A percentile compares a stretch with the other conserved stretches of the same genome.
Conservation (phyloP, 371 early-diverging fungal genomes). For the Mortierella sp. region DNA sequence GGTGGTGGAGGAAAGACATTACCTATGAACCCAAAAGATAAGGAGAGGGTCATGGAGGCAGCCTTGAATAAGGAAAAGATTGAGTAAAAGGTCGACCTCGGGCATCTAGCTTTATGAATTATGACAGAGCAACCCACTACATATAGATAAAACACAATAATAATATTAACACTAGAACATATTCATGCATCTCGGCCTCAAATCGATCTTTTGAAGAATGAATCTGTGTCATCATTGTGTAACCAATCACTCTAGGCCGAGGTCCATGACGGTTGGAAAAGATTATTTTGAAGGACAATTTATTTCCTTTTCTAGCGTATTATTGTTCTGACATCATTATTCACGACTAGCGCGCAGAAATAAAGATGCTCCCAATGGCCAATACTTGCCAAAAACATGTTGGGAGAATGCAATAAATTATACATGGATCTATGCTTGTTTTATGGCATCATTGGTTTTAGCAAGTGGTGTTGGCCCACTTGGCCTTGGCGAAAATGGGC, state of each 20-base stretch:
- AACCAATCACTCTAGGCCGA: too few relatives aligned
- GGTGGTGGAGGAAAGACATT: slow-evolving; percentile 54
- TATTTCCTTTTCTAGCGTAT: background rate
- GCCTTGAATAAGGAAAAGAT: slow-evolving; percentile 40
- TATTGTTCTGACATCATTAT: background rate
- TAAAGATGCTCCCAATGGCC: slow-evolving; percentile 7
- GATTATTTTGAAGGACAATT: background rate
- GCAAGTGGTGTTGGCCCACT: slow-evolving; percentile 38
- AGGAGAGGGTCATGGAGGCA: slow-evolving; percentile 44
- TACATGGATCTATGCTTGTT: background rate
- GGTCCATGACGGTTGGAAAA: too few relatives aligned
- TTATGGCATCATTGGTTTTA: slow-evolving; percentile 24
- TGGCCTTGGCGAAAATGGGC: slow-evolving; percentile 30
- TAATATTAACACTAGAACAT: background rate
- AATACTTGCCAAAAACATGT: slow-evolving; percentile 3
- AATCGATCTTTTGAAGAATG: too few relatives aligned
- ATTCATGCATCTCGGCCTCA: too few relatives aligned
- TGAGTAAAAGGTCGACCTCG: slow-evolving; percentile 13
- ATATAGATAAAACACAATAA: background rate
- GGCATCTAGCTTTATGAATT: background rate
- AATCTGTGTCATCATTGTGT: too few relatives aligned
- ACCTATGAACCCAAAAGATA: slow-evolving; percentile 51
- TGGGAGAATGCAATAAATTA: background rate
- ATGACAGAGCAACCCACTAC: background rate
- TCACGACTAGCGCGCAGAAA: background rate